Base-by-base conservation (phyloP, 768 basidiomycete species). In the Panus rudis region DNA sequence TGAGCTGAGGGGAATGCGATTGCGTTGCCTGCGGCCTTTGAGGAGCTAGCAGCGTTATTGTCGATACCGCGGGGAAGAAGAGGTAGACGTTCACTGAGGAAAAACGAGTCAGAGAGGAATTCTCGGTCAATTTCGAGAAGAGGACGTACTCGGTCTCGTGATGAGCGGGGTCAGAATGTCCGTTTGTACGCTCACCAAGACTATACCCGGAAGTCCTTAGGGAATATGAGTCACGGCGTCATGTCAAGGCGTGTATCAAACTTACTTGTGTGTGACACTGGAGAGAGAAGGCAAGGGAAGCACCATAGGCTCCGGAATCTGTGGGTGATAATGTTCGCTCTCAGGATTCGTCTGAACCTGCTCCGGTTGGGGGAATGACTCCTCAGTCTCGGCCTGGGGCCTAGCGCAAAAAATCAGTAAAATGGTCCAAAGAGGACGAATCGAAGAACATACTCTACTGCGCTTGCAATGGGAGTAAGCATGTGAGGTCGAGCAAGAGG, bases 21-120 rank as follows among this genome's bases (percentile, higher is more conserved):
- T 3, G 37, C 27, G 21, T 38, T 38, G 10, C 26, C 16, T 4
- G 37, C 21, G 4, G 38, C 45, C 25, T 43, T 47, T 13, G 49
- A 47, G 3, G 42, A 24, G 21, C 47, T 35, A 63, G 59, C 0
- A 65, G 64, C 2, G 59, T 45, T 0, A 63, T 60, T 10, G 61
- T 57, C 14, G 65, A 64, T 16, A 17, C 16, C 37, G 4, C 49
- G 49, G 28, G 39, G 45, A 8, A 80, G 67, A 10, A 81, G 65
- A 3, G 80, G 79, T 11, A 63, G 67, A 0, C 67, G 66, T 62
- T 81, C 80, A 48, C 79, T 81, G 45, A 12, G 30, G 21, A 23
- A n/a, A 25, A 13, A 34, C 13, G 17, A 23, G 16, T 13, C 10
- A 16, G 31, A 13, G 4, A 46, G 28, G 28, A n/a, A 30, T n/a